Evolutionary conservation across 179 eudicot genomes (phyloP), one percentile per base, ranked within the genome.

Genomic region (Actinidia arguta): DNA sequence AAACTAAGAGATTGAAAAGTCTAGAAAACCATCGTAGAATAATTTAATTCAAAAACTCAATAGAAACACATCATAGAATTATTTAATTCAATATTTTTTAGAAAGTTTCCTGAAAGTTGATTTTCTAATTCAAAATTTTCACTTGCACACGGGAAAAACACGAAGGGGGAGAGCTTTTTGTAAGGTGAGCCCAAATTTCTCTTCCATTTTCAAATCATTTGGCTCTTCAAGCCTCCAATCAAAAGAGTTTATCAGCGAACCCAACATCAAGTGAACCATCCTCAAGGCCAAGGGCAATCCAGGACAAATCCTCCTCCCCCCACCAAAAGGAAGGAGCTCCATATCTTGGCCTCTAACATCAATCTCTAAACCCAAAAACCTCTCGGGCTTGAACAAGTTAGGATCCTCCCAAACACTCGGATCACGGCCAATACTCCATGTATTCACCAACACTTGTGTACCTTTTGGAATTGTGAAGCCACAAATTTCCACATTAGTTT

Each of bases 381-480:
- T 78, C 63, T 83, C 85, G 7, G 85, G 85, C 52, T 8, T 59
- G 17, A 83, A 78, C 13, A 5, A n/a, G n/a, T n/a, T n/a, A 20
- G 85, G 78, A 2, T 71, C 42, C 8, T 9, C 52, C 85, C 85
- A 78, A 18, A 50, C 5, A 20, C n/a, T 52, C 2, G 52, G 63
- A 54, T 78, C 82, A 1, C 63, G 24, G 1, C 82, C 79, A 12
- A 83, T 83, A 16, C 77, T 71, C 85, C 85, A 82, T 17, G 63
- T 71, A 47, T 78, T 82, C 1, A 82, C 85, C 12, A 82, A 20
- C 16, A 83, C 85, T 61, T 83, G 85, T 13, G 85, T 78, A 0
- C n/a, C n/a, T n/a, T 71, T 50, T 0, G 85, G 85, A 20, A 83
- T 31, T 6, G 39, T 78, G 85, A 24, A 83, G 62, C 81, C 82